Evolutionary conservation across 768 basidiomycete species (phyloP).

Genomic region (Lactarius tabidus): DNA sequence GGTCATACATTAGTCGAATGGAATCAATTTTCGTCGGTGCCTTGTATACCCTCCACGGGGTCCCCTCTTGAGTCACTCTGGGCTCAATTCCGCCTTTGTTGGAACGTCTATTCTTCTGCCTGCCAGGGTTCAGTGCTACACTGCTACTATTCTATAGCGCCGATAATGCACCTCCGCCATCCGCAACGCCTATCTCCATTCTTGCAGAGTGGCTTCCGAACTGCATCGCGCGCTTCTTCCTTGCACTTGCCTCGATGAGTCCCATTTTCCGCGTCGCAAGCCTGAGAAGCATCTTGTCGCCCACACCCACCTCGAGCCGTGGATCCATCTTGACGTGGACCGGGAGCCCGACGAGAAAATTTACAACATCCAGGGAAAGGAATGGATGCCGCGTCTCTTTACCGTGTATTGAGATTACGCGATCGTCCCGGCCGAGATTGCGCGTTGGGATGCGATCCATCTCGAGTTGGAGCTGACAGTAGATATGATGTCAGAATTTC

Average conservation of each 20-base stretch:
- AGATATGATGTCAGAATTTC: background rate
- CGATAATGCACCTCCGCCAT: slow-evolving; percentile 41
- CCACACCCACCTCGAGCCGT: slow-evolving; percentile 64
- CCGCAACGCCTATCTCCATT: slow-evolving; percentile 61
- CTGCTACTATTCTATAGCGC: background rate
- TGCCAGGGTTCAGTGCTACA: background rate
- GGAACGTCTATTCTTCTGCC: background rate
- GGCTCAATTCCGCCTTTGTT: too few relatives aligned
- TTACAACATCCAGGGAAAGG: slow-evolving; percentile 73
- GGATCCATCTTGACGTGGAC: slow-evolving; percentile 83
- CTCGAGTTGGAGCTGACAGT: slow-evolving; percentile 76
- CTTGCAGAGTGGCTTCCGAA: slow-evolving; percentile 88
- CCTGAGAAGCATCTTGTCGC: slow-evolving; percentile 86
- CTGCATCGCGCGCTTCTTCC: slow-evolving; percentile 95
- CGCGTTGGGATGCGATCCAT: slow-evolving; percentile 81
- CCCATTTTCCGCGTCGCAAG: slow-evolving; percentile 70
- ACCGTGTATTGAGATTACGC: slow-evolving; percentile 85
- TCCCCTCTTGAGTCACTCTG: too few relatives aligned
- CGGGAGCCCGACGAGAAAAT: slow-evolving; percentile 72
- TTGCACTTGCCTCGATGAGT: slow-evolving; percentile 61
- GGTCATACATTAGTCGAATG: too few relatives aligned
- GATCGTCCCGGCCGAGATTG: slow-evolving; percentile 93
- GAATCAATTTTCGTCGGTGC: too few relatives aligned
- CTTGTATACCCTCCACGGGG: too few relatives aligned
- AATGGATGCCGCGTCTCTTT: slow-evolving; percentile 93